These are phyloP conservation scores for Porcisia hertigi DNA, from an alignment of 208 protist genomes.

Conservation along the genomic window DNA sequence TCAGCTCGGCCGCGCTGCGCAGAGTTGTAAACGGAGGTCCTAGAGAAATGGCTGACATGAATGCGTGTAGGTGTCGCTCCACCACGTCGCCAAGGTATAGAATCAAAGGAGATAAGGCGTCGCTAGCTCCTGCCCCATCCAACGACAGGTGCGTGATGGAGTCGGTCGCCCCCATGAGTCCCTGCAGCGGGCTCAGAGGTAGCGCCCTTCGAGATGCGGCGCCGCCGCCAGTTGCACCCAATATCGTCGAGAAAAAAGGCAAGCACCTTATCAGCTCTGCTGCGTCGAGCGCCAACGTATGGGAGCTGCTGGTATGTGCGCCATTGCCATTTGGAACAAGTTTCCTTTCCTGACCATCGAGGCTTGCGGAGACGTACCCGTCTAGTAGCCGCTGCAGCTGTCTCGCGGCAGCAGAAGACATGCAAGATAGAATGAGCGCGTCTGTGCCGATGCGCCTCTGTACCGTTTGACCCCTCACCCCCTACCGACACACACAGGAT, in stretches of 20 bases:
- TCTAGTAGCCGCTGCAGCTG: slow-evolving; percentile 35
- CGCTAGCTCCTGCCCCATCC: neutral
- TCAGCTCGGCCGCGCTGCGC: neutral
- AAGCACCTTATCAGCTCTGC: slow-evolving; percentile 35
- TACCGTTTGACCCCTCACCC: neutral
- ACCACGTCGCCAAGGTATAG: slow-evolving; percentile 25
- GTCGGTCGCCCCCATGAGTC: neutral
- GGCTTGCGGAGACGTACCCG: slow-evolving; percentile 19
- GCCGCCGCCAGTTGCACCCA: neutral
- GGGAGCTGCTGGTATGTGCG: slow-evolving; percentile 18
- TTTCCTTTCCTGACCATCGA: slow-evolving; percentile 18
- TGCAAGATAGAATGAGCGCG: neutral
- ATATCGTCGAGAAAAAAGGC: slow-evolving; percentile 16
- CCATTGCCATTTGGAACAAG: slow-evolving; percentile 25
- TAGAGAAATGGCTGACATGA: slow-evolving; percentile 17
- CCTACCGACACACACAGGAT: neutral
- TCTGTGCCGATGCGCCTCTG: neutral
- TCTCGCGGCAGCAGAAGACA: slow-evolving; percentile 22
- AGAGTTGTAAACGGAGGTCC: slow-evolving; percentile 11
- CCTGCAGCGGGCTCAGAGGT: neutral
- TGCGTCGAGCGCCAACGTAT: slow-evolving; percentile 47
- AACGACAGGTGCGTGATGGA: neutral
- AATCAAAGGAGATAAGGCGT: slow-evolving; percentile 6
- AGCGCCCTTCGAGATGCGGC: neutral
- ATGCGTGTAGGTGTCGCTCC: slow-evolving; percentile 23